Evolutionary conservation across 352 stramenopile species (phyloP), one percentile per base, ranked within the genome.

Genomic region (Globisporangium yorkense): DNA sequence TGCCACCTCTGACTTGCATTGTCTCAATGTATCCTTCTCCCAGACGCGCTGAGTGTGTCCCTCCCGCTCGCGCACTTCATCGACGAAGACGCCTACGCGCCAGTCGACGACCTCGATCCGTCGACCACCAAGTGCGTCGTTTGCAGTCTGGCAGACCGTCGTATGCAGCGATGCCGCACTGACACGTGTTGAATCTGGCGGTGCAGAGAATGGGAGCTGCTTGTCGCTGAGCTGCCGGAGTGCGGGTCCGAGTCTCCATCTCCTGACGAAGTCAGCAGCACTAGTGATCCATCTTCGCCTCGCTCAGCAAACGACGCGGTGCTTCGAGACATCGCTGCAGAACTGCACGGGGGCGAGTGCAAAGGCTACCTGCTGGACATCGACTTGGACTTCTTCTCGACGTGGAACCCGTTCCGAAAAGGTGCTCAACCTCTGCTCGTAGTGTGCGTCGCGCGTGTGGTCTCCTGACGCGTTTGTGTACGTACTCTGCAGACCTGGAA

Each of bases 361-460:
- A 77, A 72, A 49, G 61, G 60, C 15, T 94, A 71, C 51, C 49
- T 96, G 6, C 57, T 96, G 0, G 87, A 96, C 57, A 84, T 96
- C 31, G 89, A 93, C 62, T 60, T 96, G n/a, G 87, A 96, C 68
- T 96, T 92, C 62, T 96, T 95, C 61, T 93, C 84, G 18, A 94
- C 85, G 5, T 88, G 83, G 77, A 88, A 93, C 40, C 87, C 87
- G 7, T 96, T 96, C 50, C 75, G 70, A 12, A 76, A 72, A 80
- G 75, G 79, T 85, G 33, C 33, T 18, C 35, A 8, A 44, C 13
- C 7, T 9, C 15, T 40, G 15, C 29, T 29, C 4, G 1, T n/a
- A 29, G 15, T 16, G 3, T 29, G 10, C 2, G n/a, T 10, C n/a
- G 37, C 10, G 18, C 27, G 16, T 24, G 5, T 29, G 12, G 18